A percentile compares a stretch with the other conserved stretches of the same genome.
Evolutionary conservation across 2,329 filamentous ascomycete species (phyloP).

Genomic region (Parastagonospora avenae): DNA sequence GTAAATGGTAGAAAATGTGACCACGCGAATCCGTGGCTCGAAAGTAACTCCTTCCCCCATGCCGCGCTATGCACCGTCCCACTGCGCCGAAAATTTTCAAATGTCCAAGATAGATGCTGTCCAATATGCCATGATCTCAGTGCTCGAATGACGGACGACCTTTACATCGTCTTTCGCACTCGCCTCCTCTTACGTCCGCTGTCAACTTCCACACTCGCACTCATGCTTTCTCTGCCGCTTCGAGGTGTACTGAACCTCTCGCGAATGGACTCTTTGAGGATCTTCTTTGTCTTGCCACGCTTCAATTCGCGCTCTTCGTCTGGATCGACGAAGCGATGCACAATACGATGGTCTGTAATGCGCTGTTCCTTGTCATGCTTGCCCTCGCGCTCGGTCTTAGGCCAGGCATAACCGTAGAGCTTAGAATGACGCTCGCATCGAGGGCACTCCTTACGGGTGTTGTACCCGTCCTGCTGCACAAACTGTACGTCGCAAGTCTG

Average conservation of each 20-base stretch:
- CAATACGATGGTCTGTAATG: constrained; percentile 81
- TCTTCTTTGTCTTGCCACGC: constrained; percentile 34
- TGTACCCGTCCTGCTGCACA: constrained; percentile 86
- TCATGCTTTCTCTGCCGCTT: constrained; percentile 32
- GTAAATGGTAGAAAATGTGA: background rate
- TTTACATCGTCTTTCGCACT: constrained; percentile 39
- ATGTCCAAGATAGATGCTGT: background rate
- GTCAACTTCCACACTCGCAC: constrained; percentile 28
- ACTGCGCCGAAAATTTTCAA: background rate
- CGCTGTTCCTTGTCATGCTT: constrained; percentile 70
- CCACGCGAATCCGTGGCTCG: background rate
- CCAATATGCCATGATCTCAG: background rate
- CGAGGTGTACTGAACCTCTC: constrained; percentile 36
- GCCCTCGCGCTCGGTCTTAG: constrained; percentile 85
- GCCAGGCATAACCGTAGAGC: constrained; percentile 93
- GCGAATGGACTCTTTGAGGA: constrained; percentile 26
- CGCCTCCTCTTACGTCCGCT: constrained; percentile 28
- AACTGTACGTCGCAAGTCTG: constrained; percentile 82
- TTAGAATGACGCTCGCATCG: constrained; percentile 95
- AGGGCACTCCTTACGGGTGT: constrained; percentile 81
- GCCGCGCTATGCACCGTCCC: background rate
- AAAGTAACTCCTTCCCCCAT: background rate
- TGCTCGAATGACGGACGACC: background rate
- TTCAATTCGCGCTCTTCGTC: constrained; percentile 61
- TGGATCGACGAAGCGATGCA: constrained; percentile 81